Base-by-base conservation (phyloP, 371 early-diverging fungal genomes). In the Apophysomyces ossiformis region DNA sequence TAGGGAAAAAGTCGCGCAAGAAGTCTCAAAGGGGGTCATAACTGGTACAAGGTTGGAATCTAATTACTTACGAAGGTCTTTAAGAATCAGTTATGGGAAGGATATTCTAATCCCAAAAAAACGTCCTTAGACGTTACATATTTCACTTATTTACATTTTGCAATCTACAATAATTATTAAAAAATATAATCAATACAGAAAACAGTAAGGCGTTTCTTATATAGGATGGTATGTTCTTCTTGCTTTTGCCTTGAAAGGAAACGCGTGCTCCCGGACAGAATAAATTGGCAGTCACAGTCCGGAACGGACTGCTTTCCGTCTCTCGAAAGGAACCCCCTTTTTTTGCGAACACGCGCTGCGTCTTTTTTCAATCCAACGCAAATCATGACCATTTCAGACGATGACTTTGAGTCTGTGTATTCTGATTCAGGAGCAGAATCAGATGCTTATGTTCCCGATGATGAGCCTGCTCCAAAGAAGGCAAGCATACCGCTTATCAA, bases 1-100 rank as follows among this genome's bases (percentile, higher is more conserved):
- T 82, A 44, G 74, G 76, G 32, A 81, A 77, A 67, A 81, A 81
- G 50, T 71, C 74, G 45, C 71, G 81, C 45, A 76, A 76, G 66
- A 74, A 72, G 50, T 63, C 74, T 5, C 54, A 50, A 50, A 26
- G 35, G 21, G 54, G 54, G 9, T 21, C 54, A 50, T 50, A 50
- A 50, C 21, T 18, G 21, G 21, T 18, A 26, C 26, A 21, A 32
- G 54, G 21, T 21, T 18, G 21, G 54, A 50, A 50, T 41, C 7
- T 50, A 50, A 18, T 21, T 50, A 50, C 4, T 50, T 18, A 50
- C 21, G 16, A 21, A 18, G 2, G 21, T 21, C 9, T 50, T 18
- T 50, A 21, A 47, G 41, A 41, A 41, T 3, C 32, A 26, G 32
- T 26, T 0, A 26, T 26, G 32, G 32, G 32, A 26, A 26, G 32